These are phyloP conservation scores for Bipolaris zeicola DNA, from an alignment of 2,329 filamentous ascomycete genomes.

Conservation along the genomic window DNA sequence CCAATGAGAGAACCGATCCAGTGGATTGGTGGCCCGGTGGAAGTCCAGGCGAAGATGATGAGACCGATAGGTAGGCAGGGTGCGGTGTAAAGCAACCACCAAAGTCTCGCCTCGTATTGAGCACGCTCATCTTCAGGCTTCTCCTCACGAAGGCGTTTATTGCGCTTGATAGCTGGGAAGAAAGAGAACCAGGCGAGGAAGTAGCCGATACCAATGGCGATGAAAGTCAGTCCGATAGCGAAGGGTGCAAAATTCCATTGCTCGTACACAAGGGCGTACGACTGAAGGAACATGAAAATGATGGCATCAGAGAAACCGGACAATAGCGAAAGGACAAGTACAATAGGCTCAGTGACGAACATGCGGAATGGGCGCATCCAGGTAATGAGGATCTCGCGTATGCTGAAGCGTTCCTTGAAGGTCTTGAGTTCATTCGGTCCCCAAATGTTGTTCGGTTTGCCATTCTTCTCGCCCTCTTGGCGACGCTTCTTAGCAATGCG, in stretches of 20 bases:
- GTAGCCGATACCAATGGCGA: conserved; percentile 66
- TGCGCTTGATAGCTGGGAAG: conserved; percentile 57
- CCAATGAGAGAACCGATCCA: conserved; percentile 75
- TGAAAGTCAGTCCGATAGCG: conserved; percentile 66
- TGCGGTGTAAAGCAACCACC: conserved; percentile 67
- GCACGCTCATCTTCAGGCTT: conserved; percentile 38
- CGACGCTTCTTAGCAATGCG: conserved; percentile 76
- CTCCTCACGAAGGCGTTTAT: conserved; percentile 36
- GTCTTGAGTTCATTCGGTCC: conserved; percentile 72
- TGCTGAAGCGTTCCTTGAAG: conserved; percentile 45
- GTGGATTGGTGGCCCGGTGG: conserved; percentile 65
- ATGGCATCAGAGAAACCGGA: conserved; percentile 77
- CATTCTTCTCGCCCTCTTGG: conserved; percentile 64
- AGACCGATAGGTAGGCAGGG: conserved; percentile 70
- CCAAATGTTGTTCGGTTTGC: conserved; percentile 66
- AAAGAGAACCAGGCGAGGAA: conserved; percentile 67
- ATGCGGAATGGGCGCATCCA: conserved; percentile 71
- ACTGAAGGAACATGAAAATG: conserved; percentile 80
- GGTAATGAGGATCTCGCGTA: conserved; percentile 51
- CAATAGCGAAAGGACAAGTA: conserved; percentile 71
- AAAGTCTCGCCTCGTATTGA: conserved; percentile 61
- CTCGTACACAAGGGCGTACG: conserved; percentile 69
- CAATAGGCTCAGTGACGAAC: conserved; percentile 78
- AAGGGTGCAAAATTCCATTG: conserved; percentile 69
- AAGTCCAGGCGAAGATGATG: conserved; percentile 74